Evolutionary conservation across 2,329 filamentous ascomycete species (phyloP), one percentile per base, ranked within the genome.

Genomic region (Exophiala viscosa): DNA sequence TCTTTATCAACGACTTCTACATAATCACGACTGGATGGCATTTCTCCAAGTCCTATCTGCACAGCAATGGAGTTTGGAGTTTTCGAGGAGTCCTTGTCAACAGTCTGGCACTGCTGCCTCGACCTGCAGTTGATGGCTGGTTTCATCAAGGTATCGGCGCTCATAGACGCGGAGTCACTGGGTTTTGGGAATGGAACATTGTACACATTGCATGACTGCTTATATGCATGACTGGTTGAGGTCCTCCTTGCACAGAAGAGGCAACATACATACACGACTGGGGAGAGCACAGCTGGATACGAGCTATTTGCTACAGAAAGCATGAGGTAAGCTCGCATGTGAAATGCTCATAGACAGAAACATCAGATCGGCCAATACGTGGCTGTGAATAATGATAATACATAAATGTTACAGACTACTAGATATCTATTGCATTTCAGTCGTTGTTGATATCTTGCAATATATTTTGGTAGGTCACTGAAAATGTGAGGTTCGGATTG

Each of bases 21-120:
- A 36, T 38, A 33, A 15, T 36, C 17, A 50, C 32, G 48, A 41
- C 20, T 39, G 36, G 13, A 42, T 34, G 33, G 34, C 28, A n/a
- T 15, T 32, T 49, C 42, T 35, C 35, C 20, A 23, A 8, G 34
- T 44, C 50, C 32, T 38, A 23, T 45, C 48, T 42, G 50, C 50
- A 54, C 20, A 57, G 57, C 57, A 53, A 32, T 17, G 56, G 57
- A 23, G 57, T 59, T 50, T 42, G 50, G 54, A 49, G 48, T 56
- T 59, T 49, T 41, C 34, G 33, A 38, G n/a, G 35, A 41, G 23
- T 40, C 38, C 50, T 48, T 28, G 41, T 46, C 45, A 46, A 44
- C 48, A 47, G 48, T 55, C 48, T 40, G 54, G 47, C 50, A 54
- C 47, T 54, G 50, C 32, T 35, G 20, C 18, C 45, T 50, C 38